Base-by-base conservation (phyloP, 1,284 basidiomycete genomes). In the Trametes versicolor region DNA sequence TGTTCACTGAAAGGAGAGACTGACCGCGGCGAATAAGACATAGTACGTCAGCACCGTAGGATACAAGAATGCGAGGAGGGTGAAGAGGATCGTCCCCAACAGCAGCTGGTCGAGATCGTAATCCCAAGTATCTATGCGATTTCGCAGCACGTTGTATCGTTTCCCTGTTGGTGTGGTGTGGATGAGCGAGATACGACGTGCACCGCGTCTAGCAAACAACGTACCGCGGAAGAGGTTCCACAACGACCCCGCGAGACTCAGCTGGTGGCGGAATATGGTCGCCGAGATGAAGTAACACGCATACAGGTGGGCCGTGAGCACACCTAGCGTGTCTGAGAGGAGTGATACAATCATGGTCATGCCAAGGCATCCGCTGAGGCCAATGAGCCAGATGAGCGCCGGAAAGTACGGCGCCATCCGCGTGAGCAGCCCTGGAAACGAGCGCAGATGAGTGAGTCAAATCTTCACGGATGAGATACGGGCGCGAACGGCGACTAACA, bases 201-300 rank as follows among this genome's bases (percentile, higher is more conserved):
- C 0, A 29, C 32, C 5, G n/a, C 19, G 25, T 23, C 6, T 19
- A 6, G 4, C 2, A 5, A 21, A n/a, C 7, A 0, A 54, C 66
- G 12, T 29, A 92, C 96, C 97, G 77, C 96, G 85, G 75, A 99
- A 99, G n/a, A 99, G 85, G 74, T 96, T 95, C 88, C 95, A 98
- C 17, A 99, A 79, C 0, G 90, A 92, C 36, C 85, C 85, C 9
- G 88, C 82, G 17, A 87, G 85, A 21, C 79, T 80, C 41, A 92
- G 80, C 73, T 91, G 87, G 70, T 84, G 87, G 48, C 83, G 81
- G 75, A 93, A 95, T 0, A 94, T 84, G 0, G 79, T 73, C 1
- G 87, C 83, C 5, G 92, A 87, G 53, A 94, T 73, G 36, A 85
- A 76, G 75, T 97, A 93, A 71, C 91, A 92, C 0, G 91, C 64